Evolutionary conservation across 176 grass and related monocot genomes (phyloP), one percentile per base, ranked within the genome.

Genomic region (Chloris gayana): DNA sequence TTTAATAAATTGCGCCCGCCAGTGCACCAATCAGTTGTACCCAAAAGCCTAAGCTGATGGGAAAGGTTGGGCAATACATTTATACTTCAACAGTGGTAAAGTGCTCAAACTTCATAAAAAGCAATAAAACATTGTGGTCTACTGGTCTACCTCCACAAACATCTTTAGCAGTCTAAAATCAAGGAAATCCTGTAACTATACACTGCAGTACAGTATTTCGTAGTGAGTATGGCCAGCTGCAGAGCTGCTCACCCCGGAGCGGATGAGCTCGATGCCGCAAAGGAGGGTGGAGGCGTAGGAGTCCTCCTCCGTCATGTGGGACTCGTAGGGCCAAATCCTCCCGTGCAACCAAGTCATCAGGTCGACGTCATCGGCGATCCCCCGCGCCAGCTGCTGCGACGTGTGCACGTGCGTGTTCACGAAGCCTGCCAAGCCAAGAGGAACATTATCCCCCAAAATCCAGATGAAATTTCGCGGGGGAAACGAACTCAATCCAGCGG

Each of bases 391-490:
- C 89, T 97, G 94, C 81, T 97, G 94, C 47, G 94, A 97, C 33
- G 94, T 97, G 87, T 97, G 91, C 73, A 97, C 91, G 63, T 97
- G 94, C 6, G 94, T 97, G 89, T 97, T 97, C 26, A 97, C 83
- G 30, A 97, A 82, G 46, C 94, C 94, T 97, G 68, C 71, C 71
- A 77, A 72, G 0, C 12, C 56, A 53, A 68, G 15, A 19, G 44
- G 63, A n/a, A 57, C 8, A 14, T 50, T 61, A 60, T 32, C 14
- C 32, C 56, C 25, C n/a, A 37, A 67, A 67, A 67, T 67, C 57
- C 30, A 30, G 47, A 21, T 2, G 9, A 14, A 37, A 45, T 18
- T 42, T 47, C 19, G 63, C 29, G 6, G 10, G 30, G 24, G 24
- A 4, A 5, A 8, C 30, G 14, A 71, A n/a, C 27, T 69, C 10